phyloP scores from a whole-genome alignment of 1,284 basidiomycete genomes.

The Cronartium quercuum region DNA sequence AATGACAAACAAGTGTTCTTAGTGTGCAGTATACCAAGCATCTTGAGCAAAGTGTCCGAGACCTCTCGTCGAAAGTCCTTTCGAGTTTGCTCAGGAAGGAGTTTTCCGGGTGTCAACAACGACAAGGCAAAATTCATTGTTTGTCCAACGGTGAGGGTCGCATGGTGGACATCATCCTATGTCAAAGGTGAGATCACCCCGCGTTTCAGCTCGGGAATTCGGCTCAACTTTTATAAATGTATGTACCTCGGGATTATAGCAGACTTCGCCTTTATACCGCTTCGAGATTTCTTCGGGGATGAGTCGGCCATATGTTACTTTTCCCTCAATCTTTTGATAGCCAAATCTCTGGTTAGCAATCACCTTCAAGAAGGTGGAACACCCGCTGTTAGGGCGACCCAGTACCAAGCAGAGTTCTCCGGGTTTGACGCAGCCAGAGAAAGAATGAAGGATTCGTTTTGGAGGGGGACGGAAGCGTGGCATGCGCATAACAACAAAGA shows the following conservation, averaged over 20 bases:
- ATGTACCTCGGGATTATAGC: constrained; percentile 39
- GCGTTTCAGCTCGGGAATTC: constrained; percentile 42
- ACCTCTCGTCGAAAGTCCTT: constrained; percentile 55
- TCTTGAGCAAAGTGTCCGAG: constrained; percentile 55
- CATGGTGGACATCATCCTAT: constrained; percentile 60
- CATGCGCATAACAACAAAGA: constrained; percentile 51
- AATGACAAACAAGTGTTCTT: constrained; percentile 54
- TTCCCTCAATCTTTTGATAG: constrained; percentile 51
- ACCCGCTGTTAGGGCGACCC: constrained; percentile 51
- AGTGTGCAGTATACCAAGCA: constrained; percentile 63
- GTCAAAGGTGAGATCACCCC: constrained; percentile 39
- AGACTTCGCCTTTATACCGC: constrained; percentile 59
- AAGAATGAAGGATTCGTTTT: constrained; percentile 33
- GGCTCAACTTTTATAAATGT: constrained; percentile 43
- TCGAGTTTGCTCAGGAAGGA: constrained; percentile 53
- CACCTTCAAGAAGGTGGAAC: constrained; percentile 50
- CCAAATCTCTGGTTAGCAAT: constrained; percentile 48
- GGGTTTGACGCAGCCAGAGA: constrained; percentile 61
- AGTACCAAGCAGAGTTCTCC: constrained; percentile 58
- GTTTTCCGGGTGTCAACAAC: constrained; percentile 55
- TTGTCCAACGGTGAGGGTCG: constrained; percentile 59
- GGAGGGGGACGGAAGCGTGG: neutral
- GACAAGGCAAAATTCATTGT: constrained; percentile 56
- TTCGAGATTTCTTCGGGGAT: neutral
- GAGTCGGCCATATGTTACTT: constrained; percentile 62